phyloP scores from a whole-genome alignment of 2,329 filamentous ascomycete species.

The Pseudohalonectria lignicola region DNA sequence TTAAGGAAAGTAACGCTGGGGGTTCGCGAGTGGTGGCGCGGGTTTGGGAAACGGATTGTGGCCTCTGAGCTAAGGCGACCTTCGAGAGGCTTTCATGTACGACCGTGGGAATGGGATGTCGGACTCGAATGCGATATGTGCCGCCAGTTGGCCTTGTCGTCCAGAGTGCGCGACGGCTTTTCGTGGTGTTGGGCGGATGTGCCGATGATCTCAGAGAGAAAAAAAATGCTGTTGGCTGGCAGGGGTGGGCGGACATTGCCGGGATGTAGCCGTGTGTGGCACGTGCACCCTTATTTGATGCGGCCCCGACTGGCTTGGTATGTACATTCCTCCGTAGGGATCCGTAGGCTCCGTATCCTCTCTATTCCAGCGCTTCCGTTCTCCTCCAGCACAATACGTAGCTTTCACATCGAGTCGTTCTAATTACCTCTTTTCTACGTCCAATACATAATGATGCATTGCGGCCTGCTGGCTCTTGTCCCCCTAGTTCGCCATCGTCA shows the following conservation, averaged over 20 bases:
- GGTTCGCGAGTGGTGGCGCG: background rate
- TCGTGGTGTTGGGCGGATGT: background rate
- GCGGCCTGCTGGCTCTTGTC: too few relatives aligned
- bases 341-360: too few relatives aligned
- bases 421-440: too few relatives aligned
- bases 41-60: too few relatives aligned
- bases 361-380: too few relatives aligned
- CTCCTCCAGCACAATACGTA: too few relatives aligned
- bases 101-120: background rate
- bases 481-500: too few relatives aligned
- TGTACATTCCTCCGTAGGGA: too few relatives aligned
- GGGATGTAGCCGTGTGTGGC: background rate
- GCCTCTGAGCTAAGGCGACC: background rate
- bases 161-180: background rate
- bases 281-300: background rate
- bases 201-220: constrained; percentile 1
- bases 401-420: too few relatives aligned
- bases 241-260: background rate
- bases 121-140: background rate
- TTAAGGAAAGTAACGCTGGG: background rate
- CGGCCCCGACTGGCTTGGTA: background rate
- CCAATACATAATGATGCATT: too few relatives aligned
- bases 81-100: background rate
- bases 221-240: background rate
- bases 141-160: background rate